Conservation (phyloP, 805 yeast species). For the Yarrowia yakushimensis region DNA sequence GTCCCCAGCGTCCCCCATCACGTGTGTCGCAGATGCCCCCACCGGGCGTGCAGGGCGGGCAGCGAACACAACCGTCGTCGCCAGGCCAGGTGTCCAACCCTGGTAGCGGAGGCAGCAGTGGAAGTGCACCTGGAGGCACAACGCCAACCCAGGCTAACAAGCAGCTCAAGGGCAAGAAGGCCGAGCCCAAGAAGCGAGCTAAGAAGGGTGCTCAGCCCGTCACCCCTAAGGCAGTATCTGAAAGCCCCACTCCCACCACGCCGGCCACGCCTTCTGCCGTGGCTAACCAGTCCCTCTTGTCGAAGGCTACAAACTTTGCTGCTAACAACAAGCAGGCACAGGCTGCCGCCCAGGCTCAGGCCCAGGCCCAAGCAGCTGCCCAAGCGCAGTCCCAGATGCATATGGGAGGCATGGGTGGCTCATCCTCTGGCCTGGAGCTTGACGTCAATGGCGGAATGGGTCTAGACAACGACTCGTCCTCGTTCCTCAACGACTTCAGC, state of each 20-base stretch:
- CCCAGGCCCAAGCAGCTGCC: slow-evolving; percentile 14
- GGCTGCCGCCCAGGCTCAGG: slow-evolving; percentile 15
- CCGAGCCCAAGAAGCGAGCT: slow-evolving; percentile 29
- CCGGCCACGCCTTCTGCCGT: slow-evolving; percentile 23
- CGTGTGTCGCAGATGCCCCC: slow-evolving; percentile 31
- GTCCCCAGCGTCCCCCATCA: slow-evolving; percentile 24
- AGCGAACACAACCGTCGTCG: slow-evolving; percentile 33
- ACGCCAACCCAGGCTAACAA: slow-evolving; percentile 29
- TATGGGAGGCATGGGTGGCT: slow-evolving; percentile 17
- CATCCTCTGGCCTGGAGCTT: slow-evolving; percentile 13
- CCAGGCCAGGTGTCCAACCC: slow-evolving; percentile 30
- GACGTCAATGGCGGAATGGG: slow-evolving; percentile 32
- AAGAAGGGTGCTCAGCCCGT: slow-evolving; percentile 29
- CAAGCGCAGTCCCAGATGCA: slow-evolving; percentile 23
- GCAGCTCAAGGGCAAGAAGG: slow-evolving; percentile 30
- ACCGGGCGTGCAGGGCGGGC: slow-evolving; percentile 31
- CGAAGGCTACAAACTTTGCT: slow-evolving; percentile 20
- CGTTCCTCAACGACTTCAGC: slow-evolving; percentile 36
- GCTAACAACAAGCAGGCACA: slow-evolving; percentile 22
- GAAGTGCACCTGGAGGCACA: slow-evolving; percentile 25
- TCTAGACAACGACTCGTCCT: slow-evolving; percentile 38
- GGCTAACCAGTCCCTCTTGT: neutral
- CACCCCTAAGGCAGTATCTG: slow-evolving; percentile 20
- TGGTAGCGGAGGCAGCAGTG: slow-evolving; percentile 14
- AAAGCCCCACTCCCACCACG: slow-evolving; percentile 22